Conservation (phyloP, 1,139 yeast species). For the Debaryomycetaceae sp. region DNA sequence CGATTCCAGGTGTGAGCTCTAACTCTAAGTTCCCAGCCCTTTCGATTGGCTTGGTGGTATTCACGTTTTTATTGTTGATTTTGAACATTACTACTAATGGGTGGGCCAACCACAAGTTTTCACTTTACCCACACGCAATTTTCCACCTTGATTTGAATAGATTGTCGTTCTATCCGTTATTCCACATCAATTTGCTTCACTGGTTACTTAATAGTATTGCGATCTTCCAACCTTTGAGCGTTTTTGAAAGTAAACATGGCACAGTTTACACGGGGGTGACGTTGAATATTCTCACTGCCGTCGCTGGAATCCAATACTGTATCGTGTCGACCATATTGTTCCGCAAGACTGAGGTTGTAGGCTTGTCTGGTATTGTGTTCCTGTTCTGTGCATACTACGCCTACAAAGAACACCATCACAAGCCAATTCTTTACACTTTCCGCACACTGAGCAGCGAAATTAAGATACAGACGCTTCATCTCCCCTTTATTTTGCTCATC, state of each 20-base stretch:
- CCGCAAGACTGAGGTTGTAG: conserved; percentile 56
- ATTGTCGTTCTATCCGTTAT: conserved; percentile 72
- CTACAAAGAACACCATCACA: conserved; percentile 51
- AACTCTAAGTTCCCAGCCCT: conserved; percentile 51
- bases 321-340: conserved; percentile 50
- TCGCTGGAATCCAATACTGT: conserved; percentile 68
- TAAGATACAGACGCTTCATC: conserved; percentile 56
- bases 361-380: conserved; percentile 76
- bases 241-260: conserved; percentile 75
- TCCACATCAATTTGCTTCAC: conserved; percentile 62
- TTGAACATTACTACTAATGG: conserved; percentile 22
- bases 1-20: conserved; percentile 8
- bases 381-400: conserved; percentile 65
- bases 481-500: conserved; percentile 57
- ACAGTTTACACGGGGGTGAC: conserved; percentile 86
- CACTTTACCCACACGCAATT: conserved; percentile 57
- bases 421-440: conserved; percentile 41
- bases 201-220: conserved; percentile 61
- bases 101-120: conserved; percentile 19
- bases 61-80: conserved; percentile 41
- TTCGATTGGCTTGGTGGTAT: conserved; percentile 60
- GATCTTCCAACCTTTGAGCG: conserved; percentile 57
- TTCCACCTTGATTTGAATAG: conserved; percentile 56
- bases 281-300: conserved; percentile 67
- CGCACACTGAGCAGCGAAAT: conserved; percentile 19